Evolutionary conservation across 1,284 basidiomycete species (phyloP).

Genomic region (Xerocomus nothofagi): DNA sequence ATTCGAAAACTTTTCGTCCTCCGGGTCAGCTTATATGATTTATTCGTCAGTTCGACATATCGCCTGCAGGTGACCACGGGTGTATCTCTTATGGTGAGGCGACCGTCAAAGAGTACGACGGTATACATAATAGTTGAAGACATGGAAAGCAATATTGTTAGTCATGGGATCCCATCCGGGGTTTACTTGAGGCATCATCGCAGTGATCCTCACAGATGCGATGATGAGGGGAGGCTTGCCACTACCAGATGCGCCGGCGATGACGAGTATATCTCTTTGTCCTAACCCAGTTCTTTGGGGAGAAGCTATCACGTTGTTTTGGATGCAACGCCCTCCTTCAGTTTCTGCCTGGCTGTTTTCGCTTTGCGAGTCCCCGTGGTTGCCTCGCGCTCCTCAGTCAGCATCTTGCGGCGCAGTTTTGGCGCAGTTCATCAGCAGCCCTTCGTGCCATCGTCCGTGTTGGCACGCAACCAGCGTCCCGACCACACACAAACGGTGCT

Average conservation of each 20-base stretch:
- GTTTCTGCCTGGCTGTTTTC: too few species aligned
- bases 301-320: conserved; percentile 14
- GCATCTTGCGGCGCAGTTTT: too few species aligned
- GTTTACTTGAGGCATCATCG: too few species aligned
- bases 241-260: conserved; percentile 19
- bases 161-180: conserved; percentile 12
- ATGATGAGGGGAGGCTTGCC: conserved; percentile 23
- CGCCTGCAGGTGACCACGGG: conserved; percentile 18
- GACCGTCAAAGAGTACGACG: conserved; percentile 23
- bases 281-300: conserved; percentile 6
- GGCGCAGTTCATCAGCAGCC: too few species aligned
- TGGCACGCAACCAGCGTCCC: too few species aligned
- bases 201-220: conserved; percentile 17
- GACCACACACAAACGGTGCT: too few species aligned
- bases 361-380: too few species aligned
- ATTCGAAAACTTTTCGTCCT: conserved; percentile 15
- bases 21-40: conserved; percentile 15
- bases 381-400: too few species aligned
- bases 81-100: conserved; percentile 21
- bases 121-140: conserved; percentile 25
- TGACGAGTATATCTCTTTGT: neutral
- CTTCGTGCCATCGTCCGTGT: too few species aligned
- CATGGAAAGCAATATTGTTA: conserved; percentile 27
- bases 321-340: too few species aligned
- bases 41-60: conserved; percentile 18